Evolutionary conservation across 1,284 basidiomycete genomes (phyloP).

Genomic region (Irpex sp.): DNA sequence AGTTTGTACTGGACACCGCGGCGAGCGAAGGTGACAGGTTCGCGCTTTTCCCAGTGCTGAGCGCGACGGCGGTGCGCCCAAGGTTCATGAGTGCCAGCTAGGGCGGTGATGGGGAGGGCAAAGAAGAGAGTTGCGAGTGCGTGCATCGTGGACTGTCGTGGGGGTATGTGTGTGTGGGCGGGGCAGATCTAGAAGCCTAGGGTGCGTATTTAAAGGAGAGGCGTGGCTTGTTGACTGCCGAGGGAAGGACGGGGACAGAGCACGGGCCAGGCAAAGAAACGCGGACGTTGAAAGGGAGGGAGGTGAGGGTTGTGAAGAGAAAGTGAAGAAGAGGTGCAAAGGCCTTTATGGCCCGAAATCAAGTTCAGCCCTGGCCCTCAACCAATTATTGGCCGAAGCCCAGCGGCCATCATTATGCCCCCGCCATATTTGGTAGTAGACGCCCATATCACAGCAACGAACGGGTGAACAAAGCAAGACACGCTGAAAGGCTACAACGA

Average conservation of each 20-base stretch:
- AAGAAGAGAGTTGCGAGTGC: constrained; percentile 12
- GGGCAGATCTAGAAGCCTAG: constrained; percentile 1
- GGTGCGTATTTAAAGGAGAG: constrained; percentile 10
- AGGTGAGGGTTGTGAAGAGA: neutral
- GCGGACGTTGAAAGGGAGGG: neutral
- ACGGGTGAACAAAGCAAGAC: neutral
- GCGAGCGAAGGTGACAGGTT: constrained; percentile 8
- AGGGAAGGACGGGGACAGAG: neutral
- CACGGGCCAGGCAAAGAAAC: neutral
- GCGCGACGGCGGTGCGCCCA: constrained; percentile 15
- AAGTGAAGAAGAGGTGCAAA: neutral
- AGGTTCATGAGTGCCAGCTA: constrained; percentile 15
- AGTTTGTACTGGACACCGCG: constrained; percentile 28
- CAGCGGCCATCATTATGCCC: neutral
- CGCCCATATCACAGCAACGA: neutral
- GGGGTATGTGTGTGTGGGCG: neutral
- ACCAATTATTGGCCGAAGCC: neutral
- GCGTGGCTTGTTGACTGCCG: constrained; percentile 2
- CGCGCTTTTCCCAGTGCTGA: neutral
- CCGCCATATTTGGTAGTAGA: neutral
- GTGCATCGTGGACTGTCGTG: constrained; percentile 17
- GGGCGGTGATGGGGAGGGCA: constrained; percentile 20
- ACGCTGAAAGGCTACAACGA: neutral
- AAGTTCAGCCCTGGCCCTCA: neutral
- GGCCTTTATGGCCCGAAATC: neutral